A percentile compares a stretch with the other conserved stretches of the same genome.
These are phyloP conservation scores for Xanthoconium purpureum DNA, from an alignment of 768 basidiomycete genomes.

Conservation along the genomic window DNA sequence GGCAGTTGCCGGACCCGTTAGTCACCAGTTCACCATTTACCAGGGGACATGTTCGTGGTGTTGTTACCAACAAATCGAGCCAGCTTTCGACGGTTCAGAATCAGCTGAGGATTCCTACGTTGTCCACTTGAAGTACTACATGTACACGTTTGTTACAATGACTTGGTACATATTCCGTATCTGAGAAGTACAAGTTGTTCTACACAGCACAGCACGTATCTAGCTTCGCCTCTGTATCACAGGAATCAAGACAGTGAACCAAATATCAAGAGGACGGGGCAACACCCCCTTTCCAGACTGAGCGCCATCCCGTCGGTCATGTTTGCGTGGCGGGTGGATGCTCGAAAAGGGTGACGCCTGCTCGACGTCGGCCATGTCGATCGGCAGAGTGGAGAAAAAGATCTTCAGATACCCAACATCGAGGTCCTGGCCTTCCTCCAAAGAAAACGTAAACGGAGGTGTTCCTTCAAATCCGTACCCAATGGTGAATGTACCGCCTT, in stretches of 20 bases:
- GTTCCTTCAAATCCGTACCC: constrained; percentile 41
- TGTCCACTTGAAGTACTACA: no score
- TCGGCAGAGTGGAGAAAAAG: constrained; percentile 37
- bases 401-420: constrained; percentile 46
- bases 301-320: background rate
- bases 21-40: no score
- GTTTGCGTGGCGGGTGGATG: background rate
- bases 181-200: no score
- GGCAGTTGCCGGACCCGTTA: no score
- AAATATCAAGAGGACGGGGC: background rate
- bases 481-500: constrained; percentile 25
- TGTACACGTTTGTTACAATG: no score
- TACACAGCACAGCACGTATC: background rate
- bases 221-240: background rate
- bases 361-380: constrained; percentile 34
- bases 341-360: constrained; percentile 34
- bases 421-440: constrained; percentile 29
- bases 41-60: no score
- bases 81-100: no score
- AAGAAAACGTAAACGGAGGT: constrained; percentile 31
- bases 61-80: no score
- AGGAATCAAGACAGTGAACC: background rate
- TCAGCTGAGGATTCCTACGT: no score
- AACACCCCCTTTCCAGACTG: no score
- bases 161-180: no score